A percentile compares a stretch with the other conserved stretches of the same genome.
Evolutionary conservation across 768 basidiomycete genomes (phyloP).

Genomic region (Pulveroboletus sp.): DNA sequence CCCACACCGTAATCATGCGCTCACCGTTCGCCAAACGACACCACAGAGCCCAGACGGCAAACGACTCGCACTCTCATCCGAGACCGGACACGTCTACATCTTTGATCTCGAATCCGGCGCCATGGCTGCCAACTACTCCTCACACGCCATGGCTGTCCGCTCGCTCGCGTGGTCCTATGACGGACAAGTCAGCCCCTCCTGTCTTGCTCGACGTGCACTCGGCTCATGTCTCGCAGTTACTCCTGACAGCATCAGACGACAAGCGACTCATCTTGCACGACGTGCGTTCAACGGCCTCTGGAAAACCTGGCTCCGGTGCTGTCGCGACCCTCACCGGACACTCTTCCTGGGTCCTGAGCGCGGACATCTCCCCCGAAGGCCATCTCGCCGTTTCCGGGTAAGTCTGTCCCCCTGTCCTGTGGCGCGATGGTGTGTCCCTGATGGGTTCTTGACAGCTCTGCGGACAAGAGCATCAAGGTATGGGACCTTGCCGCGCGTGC

Average conservation of each 20-base stretch:
- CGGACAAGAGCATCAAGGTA: conserved; percentile 81
- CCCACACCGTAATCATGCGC: background rate
- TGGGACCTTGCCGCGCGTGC: conserved; percentile 79
- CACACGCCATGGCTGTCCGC: conserved; percentile 88
- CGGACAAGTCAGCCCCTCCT: conserved; percentile 58
- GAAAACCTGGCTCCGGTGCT: conserved; percentile 61
- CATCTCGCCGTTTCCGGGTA: conserved; percentile 79
- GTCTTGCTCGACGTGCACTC: background rate
- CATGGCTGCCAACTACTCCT: conserved; percentile 67
- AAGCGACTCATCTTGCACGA: conserved; percentile 89
- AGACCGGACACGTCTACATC: conserved; percentile 84
- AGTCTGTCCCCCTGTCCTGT: conserved; percentile 19
- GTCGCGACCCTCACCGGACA: conserved; percentile 87
- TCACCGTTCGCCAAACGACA: background rate
- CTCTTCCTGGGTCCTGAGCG: conserved; percentile 84
- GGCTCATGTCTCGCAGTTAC: conserved; percentile 45
- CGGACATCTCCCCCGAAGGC: conserved; percentile 78
- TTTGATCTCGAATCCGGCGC: conserved; percentile 72
- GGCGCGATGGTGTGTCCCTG: background rate
- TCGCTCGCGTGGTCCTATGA: conserved; percentile 88
- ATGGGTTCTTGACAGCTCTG: conserved; percentile 46
- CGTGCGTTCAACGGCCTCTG: conserved; percentile 62
- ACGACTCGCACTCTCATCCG: conserved; percentile 75
- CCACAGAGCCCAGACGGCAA: conserved; percentile 83
- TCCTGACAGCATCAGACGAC: conserved; percentile 90